Evolutionary conservation across 495 filamentous ascomycete genomes (phyloP).

Genomic region (Podospora tetraspora): DNA sequence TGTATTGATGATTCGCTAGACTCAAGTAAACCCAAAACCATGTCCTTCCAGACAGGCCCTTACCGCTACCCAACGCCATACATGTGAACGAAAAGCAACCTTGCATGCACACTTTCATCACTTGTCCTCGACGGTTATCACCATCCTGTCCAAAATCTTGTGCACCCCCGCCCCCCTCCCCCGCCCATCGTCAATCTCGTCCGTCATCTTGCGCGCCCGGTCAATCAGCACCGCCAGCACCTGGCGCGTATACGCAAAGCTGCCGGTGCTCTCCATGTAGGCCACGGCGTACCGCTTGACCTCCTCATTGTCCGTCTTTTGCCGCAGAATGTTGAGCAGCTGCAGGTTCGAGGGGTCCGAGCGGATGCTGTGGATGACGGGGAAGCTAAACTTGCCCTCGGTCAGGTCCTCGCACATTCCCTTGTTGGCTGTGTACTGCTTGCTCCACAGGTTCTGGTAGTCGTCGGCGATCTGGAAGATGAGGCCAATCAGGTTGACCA

Average conservation of each 20-base stretch:
- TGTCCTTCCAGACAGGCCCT: not conserved
- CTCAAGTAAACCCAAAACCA: not conserved
- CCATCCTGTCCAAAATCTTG: constrained; percentile 43
- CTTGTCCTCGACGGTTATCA: not conserved
- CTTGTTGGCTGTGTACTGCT: constrained; percentile 78
- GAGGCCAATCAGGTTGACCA: constrained; percentile 86
- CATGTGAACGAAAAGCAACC: not conserved
- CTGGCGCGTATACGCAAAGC: constrained; percentile 75
- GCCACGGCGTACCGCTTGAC: constrained; percentile 88
- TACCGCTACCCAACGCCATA: not conserved
- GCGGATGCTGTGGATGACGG: constrained; percentile 92
- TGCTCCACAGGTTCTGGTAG: constrained; percentile 77
- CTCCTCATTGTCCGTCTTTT: constrained; percentile 77
- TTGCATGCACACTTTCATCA: not conserved
- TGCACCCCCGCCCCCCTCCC: constrained; percentile 43
- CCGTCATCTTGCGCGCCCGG: constrained; percentile 61
- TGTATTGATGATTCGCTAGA: not conserved
- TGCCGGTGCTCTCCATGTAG: constrained; percentile 86
- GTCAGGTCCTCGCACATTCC: constrained; percentile 95
- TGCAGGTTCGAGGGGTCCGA: constrained; percentile 71
- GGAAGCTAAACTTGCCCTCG: constrained; percentile 97
- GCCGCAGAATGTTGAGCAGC: constrained; percentile 85
- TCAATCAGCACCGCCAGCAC: constrained; percentile 63
- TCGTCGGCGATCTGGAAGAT: constrained; percentile 97
- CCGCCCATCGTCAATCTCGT: constrained; percentile 55